Conservation (phyloP, 2,329 filamentous ascomycete species). For the Stagonosporopsis vannaccii region DNA sequence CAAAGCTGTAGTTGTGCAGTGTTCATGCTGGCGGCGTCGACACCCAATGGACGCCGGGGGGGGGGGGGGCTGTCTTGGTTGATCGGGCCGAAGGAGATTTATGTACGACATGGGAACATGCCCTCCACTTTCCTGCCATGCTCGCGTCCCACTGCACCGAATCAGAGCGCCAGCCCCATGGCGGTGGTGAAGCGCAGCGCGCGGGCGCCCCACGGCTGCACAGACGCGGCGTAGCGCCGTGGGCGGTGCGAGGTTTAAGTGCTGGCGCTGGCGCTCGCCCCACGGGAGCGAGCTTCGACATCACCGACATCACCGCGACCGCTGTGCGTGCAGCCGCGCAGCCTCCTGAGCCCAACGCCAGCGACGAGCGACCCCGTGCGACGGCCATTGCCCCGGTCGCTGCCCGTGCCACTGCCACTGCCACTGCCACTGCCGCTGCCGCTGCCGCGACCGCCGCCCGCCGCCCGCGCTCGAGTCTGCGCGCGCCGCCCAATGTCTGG, state of each 20-base stretch:
- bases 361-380: not conserved
- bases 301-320: not conserved
- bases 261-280: too few relatives aligned
- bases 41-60: too few relatives aligned
- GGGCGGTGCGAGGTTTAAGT: too few relatives aligned
- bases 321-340: not conserved
- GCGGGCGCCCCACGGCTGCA: not conserved
- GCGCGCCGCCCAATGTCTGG: slow-evolving; percentile 27
- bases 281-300: not conserved
- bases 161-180: not conserved
- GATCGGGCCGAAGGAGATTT: not conserved
- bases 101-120: too few relatives aligned
- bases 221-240: not conserved
- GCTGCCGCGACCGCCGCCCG: too few relatives aligned
- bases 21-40: too few relatives aligned
- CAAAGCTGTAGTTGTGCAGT: slow-evolving; percentile 31
- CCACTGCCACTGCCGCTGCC: too few relatives aligned
- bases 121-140: not conserved
- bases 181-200: not conserved
- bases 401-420: not conserved
- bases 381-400: not conserved
- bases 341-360: not conserved
- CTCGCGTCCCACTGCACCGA: not conserved
- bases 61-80: too few relatives aligned
- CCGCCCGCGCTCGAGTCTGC: not conserved